Conservation (phyloP, 2,329 filamentous ascomycete species). For the Apiospora saccharicola region DNA sequence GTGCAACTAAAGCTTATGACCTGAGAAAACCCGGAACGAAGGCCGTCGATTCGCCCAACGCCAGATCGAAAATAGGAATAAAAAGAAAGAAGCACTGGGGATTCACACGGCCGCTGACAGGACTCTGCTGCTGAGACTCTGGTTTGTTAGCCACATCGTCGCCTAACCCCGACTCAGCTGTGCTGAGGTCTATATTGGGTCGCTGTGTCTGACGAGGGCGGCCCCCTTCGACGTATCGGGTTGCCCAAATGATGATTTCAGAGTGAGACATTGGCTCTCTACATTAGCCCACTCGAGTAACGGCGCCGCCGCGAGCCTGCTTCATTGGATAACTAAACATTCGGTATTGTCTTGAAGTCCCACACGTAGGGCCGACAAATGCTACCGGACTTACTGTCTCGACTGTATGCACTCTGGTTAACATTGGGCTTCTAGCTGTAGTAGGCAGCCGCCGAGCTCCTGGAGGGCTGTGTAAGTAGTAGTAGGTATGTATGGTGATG, state of each 20-base stretch:
- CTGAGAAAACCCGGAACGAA: not conserved
- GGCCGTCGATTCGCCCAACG: not conserved
- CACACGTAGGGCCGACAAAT: constrained; percentile 4
- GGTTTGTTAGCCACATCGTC: not conserved
- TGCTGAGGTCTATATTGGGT: constrained; percentile 3
- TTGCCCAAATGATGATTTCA: not conserved
- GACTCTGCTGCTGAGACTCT: not conserved
- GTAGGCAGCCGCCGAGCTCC: not conserved
- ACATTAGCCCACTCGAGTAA: not conserved
- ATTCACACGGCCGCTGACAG: not conserved
- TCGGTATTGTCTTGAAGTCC: not conserved
- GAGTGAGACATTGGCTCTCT: not conserved
- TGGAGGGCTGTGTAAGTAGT: not conserved
- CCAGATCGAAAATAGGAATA: not conserved
- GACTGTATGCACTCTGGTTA: not conserved
- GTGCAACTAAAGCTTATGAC: not conserved
- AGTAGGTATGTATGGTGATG: not conserved
- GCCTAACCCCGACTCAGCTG: not conserved
- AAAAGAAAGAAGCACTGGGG: constrained; percentile 2
- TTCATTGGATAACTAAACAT: not conserved
- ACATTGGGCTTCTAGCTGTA: not conserved
- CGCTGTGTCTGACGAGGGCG: not conserved
- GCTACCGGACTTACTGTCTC: not conserved
- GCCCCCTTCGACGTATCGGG: not conserved
- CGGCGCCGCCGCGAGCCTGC: not conserved